A percentile compares a stretch with the other conserved stretches of the same genome.
Evolutionary conservation across 2,329 filamentous ascomycete genomes (phyloP).

Genomic region (Aaosphaeria pasadenensis): DNA sequence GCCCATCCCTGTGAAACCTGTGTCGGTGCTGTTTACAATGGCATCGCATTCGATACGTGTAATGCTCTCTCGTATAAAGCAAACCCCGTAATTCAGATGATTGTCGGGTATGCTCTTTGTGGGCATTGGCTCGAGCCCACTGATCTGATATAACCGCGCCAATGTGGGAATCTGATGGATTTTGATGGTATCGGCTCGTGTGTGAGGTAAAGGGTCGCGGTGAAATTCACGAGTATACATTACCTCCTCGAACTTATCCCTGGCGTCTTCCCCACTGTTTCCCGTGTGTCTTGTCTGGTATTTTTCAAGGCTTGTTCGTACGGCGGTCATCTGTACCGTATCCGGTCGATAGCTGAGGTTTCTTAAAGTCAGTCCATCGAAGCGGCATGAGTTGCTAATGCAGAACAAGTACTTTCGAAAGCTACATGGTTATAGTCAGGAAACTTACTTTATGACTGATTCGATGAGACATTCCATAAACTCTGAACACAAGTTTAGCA

Average conservation of each 20-base stretch:
- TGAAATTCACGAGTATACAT: slow-evolving; percentile 23
- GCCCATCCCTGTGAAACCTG: slow-evolving; percentile 22
- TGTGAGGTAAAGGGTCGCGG: slow-evolving; percentile 6
- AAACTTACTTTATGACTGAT: slow-evolving; percentile 1
- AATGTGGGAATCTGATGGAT: slow-evolving; percentile 25
- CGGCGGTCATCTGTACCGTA: slow-evolving; percentile 14
- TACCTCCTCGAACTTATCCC: slow-evolving; percentile 20
- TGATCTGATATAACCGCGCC: slow-evolving; percentile 22
- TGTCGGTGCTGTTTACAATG: slow-evolving; percentile 31
- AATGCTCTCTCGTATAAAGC: slow-evolving; percentile 30
- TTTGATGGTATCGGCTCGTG: slow-evolving; percentile 13
- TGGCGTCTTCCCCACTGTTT: slow-evolving; percentile 9
- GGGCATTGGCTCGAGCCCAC: slow-evolving; percentile 17
- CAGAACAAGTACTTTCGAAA: too few relatives aligned
- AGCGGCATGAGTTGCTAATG: too few relatives aligned
- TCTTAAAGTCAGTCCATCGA: slow-evolving; percentile 1
- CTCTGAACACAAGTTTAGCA: slow-evolving; percentile 18
- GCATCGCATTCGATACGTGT: slow-evolving; percentile 30
- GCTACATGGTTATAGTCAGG: too few relatives aligned
- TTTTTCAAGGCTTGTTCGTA: slow-evolving; percentile 16
- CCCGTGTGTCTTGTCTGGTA: slow-evolving; percentile 18
- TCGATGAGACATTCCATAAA: slow-evolving; percentile 9
- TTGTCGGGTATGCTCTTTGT: slow-evolving; percentile 20
- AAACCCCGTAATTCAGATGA: slow-evolving; percentile 25
- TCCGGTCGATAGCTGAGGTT: too few relatives aligned